Conservation (phyloP, 805 yeast genomes). For the Teunomyces panamensis region DNA sequence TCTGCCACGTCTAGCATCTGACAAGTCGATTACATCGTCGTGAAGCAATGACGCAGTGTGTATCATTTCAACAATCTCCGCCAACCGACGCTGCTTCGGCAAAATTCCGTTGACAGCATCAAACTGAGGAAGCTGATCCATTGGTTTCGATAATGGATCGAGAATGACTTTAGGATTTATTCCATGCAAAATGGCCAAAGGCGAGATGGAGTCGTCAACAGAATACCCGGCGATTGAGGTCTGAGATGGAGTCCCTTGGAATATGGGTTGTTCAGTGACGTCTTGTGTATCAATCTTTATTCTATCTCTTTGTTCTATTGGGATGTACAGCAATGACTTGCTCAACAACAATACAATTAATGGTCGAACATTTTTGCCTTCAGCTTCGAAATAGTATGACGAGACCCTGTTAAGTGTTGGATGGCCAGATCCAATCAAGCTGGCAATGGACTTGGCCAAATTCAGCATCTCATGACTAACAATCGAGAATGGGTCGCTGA, state of each 20-base stretch:
- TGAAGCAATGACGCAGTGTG: constrained; percentile 95
- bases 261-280: constrained; percentile 64
- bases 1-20: constrained; percentile 85
- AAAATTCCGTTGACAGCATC: constrained; percentile 70
- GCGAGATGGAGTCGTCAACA: constrained; percentile 66
- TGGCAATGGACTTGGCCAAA: constrained; percentile 82
- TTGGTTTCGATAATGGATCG: constrained; percentile 81
- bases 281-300: constrained; percentile 60
- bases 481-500: constrained; percentile 82
- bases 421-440: constrained; percentile 87
- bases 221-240: constrained; percentile 59
- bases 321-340: constrained; percentile 76
- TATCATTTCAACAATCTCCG: constrained; percentile 97
- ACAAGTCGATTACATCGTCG: constrained; percentile 93
- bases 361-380: constrained; percentile 95
- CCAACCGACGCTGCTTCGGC: constrained; percentile 92
- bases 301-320: constrained; percentile 62
- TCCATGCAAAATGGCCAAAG: constrained; percentile 81
- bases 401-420: constrained; percentile 90
- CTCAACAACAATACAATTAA: constrained; percentile 79
- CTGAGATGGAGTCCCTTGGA: constrained; percentile 52
- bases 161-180: constrained; percentile 80
- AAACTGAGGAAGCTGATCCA: constrained; percentile 62
- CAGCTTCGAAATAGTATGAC: constrained; percentile 93
- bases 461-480: constrained; percentile 93